Evolutionary conservation across 2,329 filamentous ascomycete species (phyloP).

Genomic region (Penicillium janthinellum): DNA sequence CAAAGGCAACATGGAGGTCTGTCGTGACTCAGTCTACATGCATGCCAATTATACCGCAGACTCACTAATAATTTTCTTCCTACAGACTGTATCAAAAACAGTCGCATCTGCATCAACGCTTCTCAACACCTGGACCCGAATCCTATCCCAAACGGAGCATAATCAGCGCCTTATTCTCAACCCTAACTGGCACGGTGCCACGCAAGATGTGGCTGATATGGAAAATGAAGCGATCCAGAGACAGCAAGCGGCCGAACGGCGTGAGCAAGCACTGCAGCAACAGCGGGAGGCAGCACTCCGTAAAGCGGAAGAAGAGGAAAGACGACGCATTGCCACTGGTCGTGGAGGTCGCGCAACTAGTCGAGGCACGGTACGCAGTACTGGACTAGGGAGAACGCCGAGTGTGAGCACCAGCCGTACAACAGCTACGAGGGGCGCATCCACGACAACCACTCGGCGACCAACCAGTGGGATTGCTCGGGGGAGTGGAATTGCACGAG

Average conservation of each 20-base stretch:
- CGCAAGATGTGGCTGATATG: slow-evolving; percentile 79
- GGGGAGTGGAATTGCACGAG: slow-evolving; percentile 39
- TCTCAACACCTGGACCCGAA: slow-evolving; percentile 92
- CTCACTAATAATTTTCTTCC: not conserved
- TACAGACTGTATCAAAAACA: slow-evolving; percentile 77
- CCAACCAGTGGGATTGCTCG: slow-evolving; percentile 44
- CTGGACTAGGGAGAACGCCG: slow-evolving; percentile 40
- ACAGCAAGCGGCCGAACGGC: slow-evolving; percentile 76
- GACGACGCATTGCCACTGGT: slow-evolving; percentile 38
- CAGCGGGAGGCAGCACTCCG: slow-evolving; percentile 68
- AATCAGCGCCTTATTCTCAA: slow-evolving; percentile 91
- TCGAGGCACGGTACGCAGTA: slow-evolving; percentile 37
- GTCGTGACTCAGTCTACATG: slow-evolving; percentile 5
- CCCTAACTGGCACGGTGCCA: slow-evolving; percentile 85
- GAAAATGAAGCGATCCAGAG: slow-evolving; percentile 75
- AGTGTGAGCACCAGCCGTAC: slow-evolving; percentile 36
- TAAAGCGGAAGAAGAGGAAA: slow-evolving; percentile 54
- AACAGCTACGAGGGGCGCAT: slow-evolving; percentile 33
- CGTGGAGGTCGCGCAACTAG: slow-evolving; percentile 37
- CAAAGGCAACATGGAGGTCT: slow-evolving; percentile 54
- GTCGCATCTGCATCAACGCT: slow-evolving; percentile 85
- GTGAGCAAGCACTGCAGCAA: slow-evolving; percentile 75
- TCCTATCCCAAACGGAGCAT: slow-evolving; percentile 95
- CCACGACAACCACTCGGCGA: slow-evolving; percentile 39
- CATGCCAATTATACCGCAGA: not conserved